Evolutionary conservation across 1,284 basidiomycete species (phyloP), one percentile per base, ranked within the genome.

Genomic region (Schizophyllum amplum): DNA sequence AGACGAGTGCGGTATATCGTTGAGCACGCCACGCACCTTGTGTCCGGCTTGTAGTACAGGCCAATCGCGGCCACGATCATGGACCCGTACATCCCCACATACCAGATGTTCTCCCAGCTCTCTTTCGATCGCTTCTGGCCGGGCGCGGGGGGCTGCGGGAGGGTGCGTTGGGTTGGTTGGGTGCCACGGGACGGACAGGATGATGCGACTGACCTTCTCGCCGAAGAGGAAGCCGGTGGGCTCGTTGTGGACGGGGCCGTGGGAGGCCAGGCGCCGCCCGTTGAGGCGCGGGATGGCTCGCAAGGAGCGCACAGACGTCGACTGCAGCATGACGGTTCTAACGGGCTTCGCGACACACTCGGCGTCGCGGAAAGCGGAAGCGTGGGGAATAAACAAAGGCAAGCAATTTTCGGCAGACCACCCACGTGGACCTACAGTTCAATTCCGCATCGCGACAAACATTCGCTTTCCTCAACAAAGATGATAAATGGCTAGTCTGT

Each of bases 41-140:
- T 95, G 70, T 98, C 94, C 5, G 96, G 95, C 77, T 97, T 97
- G 81, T 95, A 98, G 73, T 92, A 90, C 51, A 93, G 73, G 66
- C 92, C 73, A 51, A 96, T 81, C 6, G 79, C 74, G 26, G 86
- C 90, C 59, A 94, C 76, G 5, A 77, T 84, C 82, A 98, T 89
- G 13, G 86, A 80, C 50, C 94, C 95, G 67, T 91, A 94, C 86
- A 98, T 92, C 25, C 94, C 93, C 65, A 84, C 71, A 70, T 92
- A 92, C 87, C 91, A 95, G 54, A 90, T 78, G 64, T 80, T 82
- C 76, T 93, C 93, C 94, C 93, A 95, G 54, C 86, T 82, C 69
- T 93, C 90, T 71, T 88, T 88, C 67, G 86, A 82, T 64, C 94
- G 83, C 69, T 90, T 93, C 72, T 91, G 84, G 4, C 92, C 94